phyloP scores from a whole-genome alignment of 371 early-diverging fungal species.

The Umbelopsis sp. region DNA sequence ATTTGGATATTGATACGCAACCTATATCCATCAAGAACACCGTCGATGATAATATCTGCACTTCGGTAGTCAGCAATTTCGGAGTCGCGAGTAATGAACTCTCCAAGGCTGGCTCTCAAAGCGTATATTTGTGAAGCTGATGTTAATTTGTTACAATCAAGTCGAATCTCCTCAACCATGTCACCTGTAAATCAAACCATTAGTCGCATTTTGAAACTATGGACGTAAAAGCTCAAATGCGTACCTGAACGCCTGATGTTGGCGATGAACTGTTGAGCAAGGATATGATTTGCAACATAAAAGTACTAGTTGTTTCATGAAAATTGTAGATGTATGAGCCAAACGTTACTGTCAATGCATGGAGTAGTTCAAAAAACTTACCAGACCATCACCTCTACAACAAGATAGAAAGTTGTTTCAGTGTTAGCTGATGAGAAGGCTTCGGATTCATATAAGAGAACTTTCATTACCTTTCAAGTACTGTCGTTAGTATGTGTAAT shows the following conservation, averaged over 20 bases:
- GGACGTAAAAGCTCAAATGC: too few species aligned
- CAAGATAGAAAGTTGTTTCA: not conserved
- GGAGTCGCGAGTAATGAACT: conserved; percentile 6
- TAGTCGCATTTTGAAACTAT: too few species aligned
- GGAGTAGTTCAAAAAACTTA: not conserved
- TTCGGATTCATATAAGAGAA: not conserved
- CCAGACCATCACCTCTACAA: conserved; percentile 15
- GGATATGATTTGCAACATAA: conserved; percentile 7
- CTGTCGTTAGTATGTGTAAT: conserved; percentile 5
- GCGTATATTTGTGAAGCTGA: conserved; percentile 13
- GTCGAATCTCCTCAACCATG: conserved; percentile 5
- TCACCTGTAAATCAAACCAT: not conserved
- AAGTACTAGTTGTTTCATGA: not conserved
- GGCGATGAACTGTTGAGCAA: conserved; percentile 4
- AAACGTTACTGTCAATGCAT: not conserved
- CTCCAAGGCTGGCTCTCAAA: not conserved
- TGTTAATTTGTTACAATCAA: conserved; percentile 2
- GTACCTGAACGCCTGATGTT: conserved; percentile 13
- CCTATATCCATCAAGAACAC: conserved; percentile 4
- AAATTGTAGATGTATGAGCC: not conserved
- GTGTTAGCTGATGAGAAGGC: not conserved
- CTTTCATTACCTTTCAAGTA: not conserved
- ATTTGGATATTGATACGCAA: conserved; percentile 11
- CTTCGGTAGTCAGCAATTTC: conserved; percentile 13
- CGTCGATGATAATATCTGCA: conserved; percentile 7